Conservation (phyloP, 2,329 filamentous ascomycete genomes). For the Lasiodiplodia sp. region DNA sequence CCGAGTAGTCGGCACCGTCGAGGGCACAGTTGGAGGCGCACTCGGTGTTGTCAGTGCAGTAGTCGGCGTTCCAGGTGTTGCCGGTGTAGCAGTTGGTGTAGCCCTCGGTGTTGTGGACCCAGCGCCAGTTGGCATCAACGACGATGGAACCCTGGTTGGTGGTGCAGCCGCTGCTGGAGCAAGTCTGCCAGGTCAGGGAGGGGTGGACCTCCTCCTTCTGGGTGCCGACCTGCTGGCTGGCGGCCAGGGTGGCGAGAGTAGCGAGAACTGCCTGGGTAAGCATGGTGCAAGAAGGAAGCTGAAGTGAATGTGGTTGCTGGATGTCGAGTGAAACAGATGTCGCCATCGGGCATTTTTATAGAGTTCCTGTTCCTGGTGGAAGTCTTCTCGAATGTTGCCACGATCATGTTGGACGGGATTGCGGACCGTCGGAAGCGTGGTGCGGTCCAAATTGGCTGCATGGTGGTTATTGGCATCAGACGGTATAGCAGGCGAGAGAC, state of each 20-base stretch:
- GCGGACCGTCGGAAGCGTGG: conserved; percentile 6
- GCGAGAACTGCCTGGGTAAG: conserved; percentile 55
- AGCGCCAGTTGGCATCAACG: conserved; percentile 67
- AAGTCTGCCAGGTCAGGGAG: conserved; percentile 61
- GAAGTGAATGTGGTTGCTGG: conserved; percentile 12
- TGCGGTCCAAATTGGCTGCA: conserved; percentile 5
- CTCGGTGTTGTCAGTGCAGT: conserved; percentile 52
- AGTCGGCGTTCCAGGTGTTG: conserved; percentile 53
- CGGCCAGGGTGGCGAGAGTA: conserved; percentile 39
- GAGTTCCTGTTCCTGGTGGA: conserved; percentile 15
- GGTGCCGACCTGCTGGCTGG: conserved; percentile 62
- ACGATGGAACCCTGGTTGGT: conserved; percentile 61
- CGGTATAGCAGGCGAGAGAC: background rate
- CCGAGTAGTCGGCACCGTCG: conserved; percentile 61
- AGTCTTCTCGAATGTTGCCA: conserved; percentile 10
- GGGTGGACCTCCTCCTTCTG: conserved; percentile 61
- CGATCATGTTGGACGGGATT: background rate
- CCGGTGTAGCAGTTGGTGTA: conserved; percentile 57
- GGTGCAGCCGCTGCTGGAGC: conserved; percentile 61
- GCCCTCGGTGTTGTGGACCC: conserved; percentile 54
- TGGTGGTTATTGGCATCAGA: background rate
- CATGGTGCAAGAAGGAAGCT: conserved; percentile 23
- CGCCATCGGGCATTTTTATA: conserved; percentile 21
- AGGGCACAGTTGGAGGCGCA: conserved; percentile 62
- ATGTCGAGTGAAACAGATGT: conserved; percentile 1